These are phyloP conservation scores for Rutstroemia sp. DNA, from an alignment of 2,329 filamentous ascomycete genomes.

Conservation along the genomic window DNA sequence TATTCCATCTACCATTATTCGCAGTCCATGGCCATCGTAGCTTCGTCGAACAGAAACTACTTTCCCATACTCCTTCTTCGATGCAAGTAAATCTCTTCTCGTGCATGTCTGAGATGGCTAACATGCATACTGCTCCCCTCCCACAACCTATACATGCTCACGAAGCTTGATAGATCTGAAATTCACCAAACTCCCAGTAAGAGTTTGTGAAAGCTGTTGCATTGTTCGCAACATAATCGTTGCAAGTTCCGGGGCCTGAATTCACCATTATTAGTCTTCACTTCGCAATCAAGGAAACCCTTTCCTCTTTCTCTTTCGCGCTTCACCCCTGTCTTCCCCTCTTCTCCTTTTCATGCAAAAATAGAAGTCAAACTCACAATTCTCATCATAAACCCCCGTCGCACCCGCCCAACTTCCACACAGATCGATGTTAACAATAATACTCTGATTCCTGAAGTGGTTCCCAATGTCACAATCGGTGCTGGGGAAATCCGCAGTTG, in stretches of 20 bases:
- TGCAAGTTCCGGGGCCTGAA: slow-evolving; percentile 21
- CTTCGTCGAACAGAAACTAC: no score
- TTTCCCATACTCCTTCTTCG: no score
- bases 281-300: neutral
- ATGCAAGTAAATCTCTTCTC: neutral
- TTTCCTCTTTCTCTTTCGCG: neutral
- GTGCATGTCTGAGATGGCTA: neutral
- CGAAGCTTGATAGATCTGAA: slow-evolving; percentile 21
- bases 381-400: slow-evolving; percentile 25
- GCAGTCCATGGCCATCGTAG: neutral
- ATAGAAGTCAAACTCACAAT: slow-evolving; percentile 16
- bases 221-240: slow-evolving; percentile 25
- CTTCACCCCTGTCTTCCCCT: neutral
- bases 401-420: slow-evolving; percentile 83
- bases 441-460: slow-evolving; percentile 65
- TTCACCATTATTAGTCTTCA: neutral
- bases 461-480: slow-evolving; percentile 60
- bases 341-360: neutral
- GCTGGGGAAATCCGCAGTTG: slow-evolving; percentile 41
- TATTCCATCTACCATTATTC: neutral
- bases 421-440: slow-evolving; percentile 77
- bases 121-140: neutral
- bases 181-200: slow-evolving; percentile 27
- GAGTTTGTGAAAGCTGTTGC: slow-evolving; percentile 24
- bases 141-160: neutral